Conservation (phyloP, 768 basidiomycete species). For the Terana coerulea region DNA sequence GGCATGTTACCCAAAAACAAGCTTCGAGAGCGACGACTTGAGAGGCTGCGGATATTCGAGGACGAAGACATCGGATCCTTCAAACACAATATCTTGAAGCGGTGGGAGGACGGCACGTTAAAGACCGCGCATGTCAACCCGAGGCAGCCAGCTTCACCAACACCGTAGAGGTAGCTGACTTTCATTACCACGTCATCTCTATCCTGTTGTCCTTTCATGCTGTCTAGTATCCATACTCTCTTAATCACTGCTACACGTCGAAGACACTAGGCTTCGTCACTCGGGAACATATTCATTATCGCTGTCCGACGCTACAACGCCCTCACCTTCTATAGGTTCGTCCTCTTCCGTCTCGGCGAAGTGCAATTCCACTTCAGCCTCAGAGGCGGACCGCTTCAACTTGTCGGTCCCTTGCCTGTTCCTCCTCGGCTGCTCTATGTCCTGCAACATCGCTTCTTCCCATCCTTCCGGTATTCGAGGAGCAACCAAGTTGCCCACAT, state of each 20-base stretch:
- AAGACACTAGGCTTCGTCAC: too few relatives aligned
- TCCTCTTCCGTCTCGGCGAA: neutral
- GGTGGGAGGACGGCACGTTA: slow-evolving; percentile 81
- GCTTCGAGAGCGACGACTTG: slow-evolving; percentile 82
- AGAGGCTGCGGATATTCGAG: slow-evolving; percentile 85
- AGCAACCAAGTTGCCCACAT: slow-evolving; percentile 43
- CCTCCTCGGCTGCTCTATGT: slow-evolving; percentile 2
- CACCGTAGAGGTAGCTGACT: neutral
- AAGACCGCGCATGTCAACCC: slow-evolving; percentile 11
- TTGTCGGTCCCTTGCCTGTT: slow-evolving; percentile 2
- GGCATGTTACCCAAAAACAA: slow-evolving; percentile 99
- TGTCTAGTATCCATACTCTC: neutral
- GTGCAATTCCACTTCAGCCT: too few relatives aligned
- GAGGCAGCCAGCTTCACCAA: neutral
- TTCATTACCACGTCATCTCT: neutral
- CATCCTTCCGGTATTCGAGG: slow-evolving; percentile 41
- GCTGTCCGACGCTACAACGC: neutral
- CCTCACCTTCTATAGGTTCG: neutral
- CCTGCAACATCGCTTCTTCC: slow-evolving; percentile 33
- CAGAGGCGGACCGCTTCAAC: neutral
- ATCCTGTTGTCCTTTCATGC: neutral
- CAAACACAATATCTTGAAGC: slow-evolving; percentile 70
- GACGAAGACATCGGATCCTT: slow-evolving; percentile 75
- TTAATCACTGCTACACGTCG: neutral
- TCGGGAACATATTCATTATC: neutral